phyloP scores from a whole-genome alignment of 2,329 filamentous ascomycete genomes.

The Neofusicoccum sp. region DNA sequence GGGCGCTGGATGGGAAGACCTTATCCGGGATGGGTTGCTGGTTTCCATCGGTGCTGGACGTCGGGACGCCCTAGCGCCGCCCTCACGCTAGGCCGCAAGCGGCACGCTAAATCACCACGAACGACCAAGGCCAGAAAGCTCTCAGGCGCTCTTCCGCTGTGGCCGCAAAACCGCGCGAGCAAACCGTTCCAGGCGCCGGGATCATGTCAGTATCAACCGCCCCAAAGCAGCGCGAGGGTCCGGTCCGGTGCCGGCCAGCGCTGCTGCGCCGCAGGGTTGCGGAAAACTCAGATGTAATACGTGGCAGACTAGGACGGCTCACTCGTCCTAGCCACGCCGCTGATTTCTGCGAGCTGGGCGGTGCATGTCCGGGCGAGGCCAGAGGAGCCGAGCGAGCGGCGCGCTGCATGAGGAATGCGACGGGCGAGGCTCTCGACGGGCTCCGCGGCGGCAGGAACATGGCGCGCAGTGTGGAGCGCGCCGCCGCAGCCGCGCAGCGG shows the following conservation, averaged over 20 bases:
- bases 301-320: slow-evolving; percentile 13
- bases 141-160: slow-evolving; percentile 1
- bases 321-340: slow-evolving; percentile 11
- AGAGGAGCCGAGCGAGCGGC: background rate
- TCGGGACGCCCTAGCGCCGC: background rate
- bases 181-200: slow-evolving; percentile 6
- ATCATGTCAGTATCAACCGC: background rate
- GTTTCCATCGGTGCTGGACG: slow-evolving; percentile 5
- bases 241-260: slow-evolving; percentile 10
- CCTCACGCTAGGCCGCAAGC: slow-evolving; percentile 1
- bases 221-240: slow-evolving; percentile 1
- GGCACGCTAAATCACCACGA: slow-evolving; percentile 9
- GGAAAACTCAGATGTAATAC: slow-evolving; percentile 7
- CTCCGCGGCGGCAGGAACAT: background rate
- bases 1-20: background rate
- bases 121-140: slow-evolving; percentile 8
- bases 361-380: slow-evolving; percentile 4
- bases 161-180: background rate
- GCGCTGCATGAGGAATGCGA: slow-evolving; percentile 13
- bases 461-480: background rate
- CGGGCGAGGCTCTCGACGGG: background rate
- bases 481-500: no score
- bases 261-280: slow-evolving; percentile 8
- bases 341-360: background rate
- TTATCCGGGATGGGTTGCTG: slow-evolving; percentile 5